Evolutionary conservation across 164 flowering plant genomes (phyloP), one percentile per base, ranked within the genome.

Genomic region (Cinnamomum chago): DNA sequence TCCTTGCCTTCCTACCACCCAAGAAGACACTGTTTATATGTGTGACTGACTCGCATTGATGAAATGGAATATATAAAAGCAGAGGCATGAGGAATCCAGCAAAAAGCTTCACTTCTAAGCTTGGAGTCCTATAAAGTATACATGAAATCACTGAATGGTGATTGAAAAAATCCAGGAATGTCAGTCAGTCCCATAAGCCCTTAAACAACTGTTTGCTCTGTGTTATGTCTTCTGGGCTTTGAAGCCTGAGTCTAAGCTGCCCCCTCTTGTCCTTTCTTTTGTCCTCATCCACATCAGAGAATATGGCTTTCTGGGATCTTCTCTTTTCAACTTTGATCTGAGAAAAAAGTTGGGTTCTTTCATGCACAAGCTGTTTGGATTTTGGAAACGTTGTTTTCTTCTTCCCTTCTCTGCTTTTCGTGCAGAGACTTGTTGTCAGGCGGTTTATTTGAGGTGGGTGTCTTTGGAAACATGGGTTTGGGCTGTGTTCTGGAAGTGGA

Each of bases 401-500:
- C 60, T 55, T 20, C 20, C 60, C n/a, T 55, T 17, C 47, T 55
- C 60, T 55, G 60, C 13, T 15, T 55, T 40, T 40, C 11, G 47
- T 40, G 11, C 47, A 40, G 60, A 3, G n/a, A 55, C n/a, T 20
- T 55, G 60, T 14, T 55, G 60, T 17, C 60, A 55, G 60, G 60
- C n/a, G 60, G n/a, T 14, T 20, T 15, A 55, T 55, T 55, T 55
- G 60, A 55, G 60, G n/a, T 52, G 22, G 22, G 20, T 50, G 52
- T 35, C 15, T 47, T 35, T 15, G 58, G 64, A 4, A 24, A 30
- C 25, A 76, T 76, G 83, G 78, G 66, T 72, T 18, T 47, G 15
- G 65, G 50, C 62, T 79, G 86, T 76, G 71, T 77, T 71, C 84
- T 88, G 79, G 79, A 85, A 83, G 87, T 86, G 15, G 91, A 87